Evolutionary conservation across 768 basidiomycete genomes (phyloP).

Genomic region (Boletus pseudopeckii): DNA sequence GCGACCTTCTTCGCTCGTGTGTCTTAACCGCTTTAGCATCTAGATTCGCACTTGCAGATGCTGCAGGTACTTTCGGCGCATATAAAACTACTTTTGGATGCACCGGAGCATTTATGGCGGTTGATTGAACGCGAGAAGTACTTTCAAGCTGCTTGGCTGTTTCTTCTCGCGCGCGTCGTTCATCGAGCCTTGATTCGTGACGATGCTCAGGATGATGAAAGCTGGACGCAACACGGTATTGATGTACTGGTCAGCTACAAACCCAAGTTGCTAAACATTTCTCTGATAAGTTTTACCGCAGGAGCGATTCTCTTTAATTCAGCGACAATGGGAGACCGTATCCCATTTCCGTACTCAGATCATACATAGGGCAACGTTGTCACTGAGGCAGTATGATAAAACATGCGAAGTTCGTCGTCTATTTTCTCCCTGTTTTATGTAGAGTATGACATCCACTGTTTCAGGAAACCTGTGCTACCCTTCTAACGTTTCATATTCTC

Average conservation of each 20-base stretch:
- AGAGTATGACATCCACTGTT: neutral
- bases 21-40: conserved; percentile 1
- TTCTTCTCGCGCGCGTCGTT: conserved; percentile 80
- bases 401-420: conserved; percentile 49
- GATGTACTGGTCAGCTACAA: conserved; percentile 51
- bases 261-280: neutral
- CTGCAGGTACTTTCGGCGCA: conserved; percentile 81
- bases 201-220: conserved; percentile 60
- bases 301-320: conserved; percentile 85
- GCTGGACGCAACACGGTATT: conserved; percentile 57
- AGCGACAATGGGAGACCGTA: conserved; percentile 91
- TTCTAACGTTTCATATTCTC: conserved; percentile 83
- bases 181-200: conserved; percentile 67
- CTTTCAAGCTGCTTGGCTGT: conserved; percentile 83
- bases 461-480: conserved; percentile 72
- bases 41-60: conserved; percentile 65
- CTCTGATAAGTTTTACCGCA: conserved; percentile 27
- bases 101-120: conserved; percentile 89
- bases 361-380: conserved; percentile 79
- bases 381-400: conserved; percentile 60
- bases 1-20: neutral
- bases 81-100: conserved; percentile 86
- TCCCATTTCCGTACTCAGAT: conserved; percentile 87
- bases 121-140: conserved; percentile 78
- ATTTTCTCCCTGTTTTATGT: neutral